phyloP scores from a whole-genome alignment of 2,329 filamentous ascomycete genomes.

The Gnomoniopsis smithogilvyi region DNA sequence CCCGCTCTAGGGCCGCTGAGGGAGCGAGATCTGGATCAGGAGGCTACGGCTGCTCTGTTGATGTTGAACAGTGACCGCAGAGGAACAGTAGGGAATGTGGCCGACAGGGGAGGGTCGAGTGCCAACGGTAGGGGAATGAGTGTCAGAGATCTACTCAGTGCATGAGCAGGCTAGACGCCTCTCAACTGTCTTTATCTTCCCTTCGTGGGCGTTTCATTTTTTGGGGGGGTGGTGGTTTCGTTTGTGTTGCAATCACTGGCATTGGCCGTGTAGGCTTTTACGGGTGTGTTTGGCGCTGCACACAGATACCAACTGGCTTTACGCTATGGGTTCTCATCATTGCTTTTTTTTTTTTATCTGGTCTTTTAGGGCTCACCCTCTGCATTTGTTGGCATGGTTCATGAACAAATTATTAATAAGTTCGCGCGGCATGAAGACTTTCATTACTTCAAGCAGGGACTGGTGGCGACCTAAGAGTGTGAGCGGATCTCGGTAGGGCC shows the following conservation, averaged over 20 bases:
- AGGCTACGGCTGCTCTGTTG: constrained; percentile 79
- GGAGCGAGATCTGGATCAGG: constrained; percentile 62
- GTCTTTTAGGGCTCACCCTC: no score
- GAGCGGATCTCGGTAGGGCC: no score
- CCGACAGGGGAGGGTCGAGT: not conserved
- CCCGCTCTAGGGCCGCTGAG: constrained; percentile 47
- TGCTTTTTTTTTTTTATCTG: no score
- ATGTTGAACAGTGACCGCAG: constrained; percentile 84
- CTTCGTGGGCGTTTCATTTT: not conserved
- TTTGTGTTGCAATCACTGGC: not conserved
- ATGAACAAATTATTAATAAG: no score
- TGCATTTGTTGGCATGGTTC: no score
- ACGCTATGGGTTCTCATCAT: no score
- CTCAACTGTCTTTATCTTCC: not conserved
- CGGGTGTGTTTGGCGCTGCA: not conserved
- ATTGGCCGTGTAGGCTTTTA: not conserved
- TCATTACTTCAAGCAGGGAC: no score
- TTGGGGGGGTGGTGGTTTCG: not conserved
- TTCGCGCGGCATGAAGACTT: no score
- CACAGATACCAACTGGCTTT: not conserved
- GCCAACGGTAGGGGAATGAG: constrained; percentile 44
- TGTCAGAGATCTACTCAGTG: constrained; percentile 51
- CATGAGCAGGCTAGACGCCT: constrained; percentile 33
- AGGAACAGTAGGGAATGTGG: constrained; percentile 29
- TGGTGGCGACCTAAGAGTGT: no score